Conservation (phyloP, 2,329 filamentous ascomycete species). For the Biscogniauxia sp. region DNA sequence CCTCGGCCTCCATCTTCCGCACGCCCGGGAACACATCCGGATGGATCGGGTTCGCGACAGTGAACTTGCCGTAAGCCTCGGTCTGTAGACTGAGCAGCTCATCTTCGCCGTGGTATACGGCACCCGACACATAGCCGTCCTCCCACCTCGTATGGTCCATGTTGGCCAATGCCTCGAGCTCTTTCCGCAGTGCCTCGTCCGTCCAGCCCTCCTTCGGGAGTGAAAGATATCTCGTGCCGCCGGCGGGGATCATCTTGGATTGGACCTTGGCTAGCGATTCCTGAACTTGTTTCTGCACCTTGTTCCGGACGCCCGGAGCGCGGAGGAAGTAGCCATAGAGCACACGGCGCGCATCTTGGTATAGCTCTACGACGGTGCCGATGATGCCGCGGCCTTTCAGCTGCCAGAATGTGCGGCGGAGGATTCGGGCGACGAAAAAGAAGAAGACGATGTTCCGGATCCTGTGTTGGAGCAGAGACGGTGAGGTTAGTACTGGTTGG, state of each 20-base stretch:
- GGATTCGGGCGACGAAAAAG: constrained; percentile 81
- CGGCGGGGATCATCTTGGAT: constrained; percentile 74
- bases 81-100: constrained; percentile 81
- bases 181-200: constrained; percentile 72
- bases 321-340: constrained; percentile 84
- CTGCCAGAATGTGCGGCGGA: constrained; percentile 76
- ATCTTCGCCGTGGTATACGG: constrained; percentile 92
- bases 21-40: constrained; percentile 98
- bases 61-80: constrained; percentile 91
- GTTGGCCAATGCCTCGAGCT: constrained; percentile 73
- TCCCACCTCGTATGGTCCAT: constrained; percentile 98
- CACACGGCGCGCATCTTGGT: constrained; percentile 66
- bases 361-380: constrained; percentile 74
- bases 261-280: constrained; percentile 80
- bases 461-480: constrained; percentile 40
- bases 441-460: constrained; percentile 85
- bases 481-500: not conserved
- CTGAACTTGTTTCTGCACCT: constrained; percentile 81
- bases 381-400: constrained; percentile 85
- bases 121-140: constrained; percentile 89
- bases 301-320: constrained; percentile 78
- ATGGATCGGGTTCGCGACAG: constrained; percentile 94
- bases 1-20: constrained; percentile 97
- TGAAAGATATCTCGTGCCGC: constrained; percentile 68
- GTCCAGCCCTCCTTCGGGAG: constrained; percentile 84